Conservation (phyloP, 805 yeast genomes). For the Yarrowia bubula region DNA sequence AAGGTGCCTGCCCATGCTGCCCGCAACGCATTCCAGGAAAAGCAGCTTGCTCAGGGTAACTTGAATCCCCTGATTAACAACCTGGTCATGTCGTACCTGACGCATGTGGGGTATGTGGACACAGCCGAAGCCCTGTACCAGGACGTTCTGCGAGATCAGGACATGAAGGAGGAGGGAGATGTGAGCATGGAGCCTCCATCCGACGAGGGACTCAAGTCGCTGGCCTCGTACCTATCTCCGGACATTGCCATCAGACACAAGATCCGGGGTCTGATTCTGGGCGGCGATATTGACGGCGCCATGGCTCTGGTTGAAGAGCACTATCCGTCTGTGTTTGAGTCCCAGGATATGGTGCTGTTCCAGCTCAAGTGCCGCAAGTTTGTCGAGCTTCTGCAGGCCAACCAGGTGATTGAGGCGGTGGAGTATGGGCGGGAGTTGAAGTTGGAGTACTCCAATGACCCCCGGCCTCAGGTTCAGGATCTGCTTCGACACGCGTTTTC, state of each 20-base stretch:
- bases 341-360: constrained; percentile 42
- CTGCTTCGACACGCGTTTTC: constrained; percentile 50
- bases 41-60: constrained; percentile 26
- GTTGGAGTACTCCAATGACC: constrained; percentile 36
- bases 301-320: constrained; percentile 41
- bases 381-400: constrained; percentile 41
- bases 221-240: constrained; percentile 40
- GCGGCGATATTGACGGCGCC: constrained; percentile 49
- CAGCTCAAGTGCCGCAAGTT: constrained; percentile 47
- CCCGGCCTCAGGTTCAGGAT: constrained; percentile 40
- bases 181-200: constrained; percentile 31
- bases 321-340: constrained; percentile 44
- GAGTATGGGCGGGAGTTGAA: constrained; percentile 44
- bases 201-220: constrained; percentile 36
- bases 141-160: constrained; percentile 44
- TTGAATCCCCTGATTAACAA: constrained; percentile 37
- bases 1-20: constrained; percentile 29
- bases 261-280: constrained; percentile 45
- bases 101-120: constrained; percentile 58
- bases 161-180: constrained; percentile 29
- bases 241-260: constrained; percentile 47
- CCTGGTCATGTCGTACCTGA: constrained; percentile 50
- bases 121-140: constrained; percentile 52
- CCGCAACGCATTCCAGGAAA: constrained; percentile 25
- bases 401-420: constrained; percentile 41